Evolutionary conservation across 2,329 filamentous ascomycete species (phyloP).

Genomic region (Trichophyton equinum): DNA sequence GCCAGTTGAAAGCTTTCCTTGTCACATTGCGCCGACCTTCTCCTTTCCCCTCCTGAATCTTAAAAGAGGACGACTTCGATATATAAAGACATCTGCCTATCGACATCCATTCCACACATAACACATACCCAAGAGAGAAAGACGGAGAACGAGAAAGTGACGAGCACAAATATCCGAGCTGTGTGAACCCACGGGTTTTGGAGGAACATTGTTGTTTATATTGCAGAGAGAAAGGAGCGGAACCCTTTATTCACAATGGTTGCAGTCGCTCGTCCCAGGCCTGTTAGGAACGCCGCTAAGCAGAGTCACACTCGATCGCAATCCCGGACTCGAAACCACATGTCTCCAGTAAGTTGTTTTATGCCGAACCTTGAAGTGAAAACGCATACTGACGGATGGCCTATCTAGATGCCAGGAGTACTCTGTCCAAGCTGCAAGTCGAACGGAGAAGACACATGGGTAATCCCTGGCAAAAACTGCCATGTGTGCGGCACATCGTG

Average conservation of each 20-base stretch:
- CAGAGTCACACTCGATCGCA: background rate
- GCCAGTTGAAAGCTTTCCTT: background rate
- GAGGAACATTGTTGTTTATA: background rate
- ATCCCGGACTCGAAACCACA: constrained; percentile 1
- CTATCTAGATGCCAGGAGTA: constrained; percentile 33
- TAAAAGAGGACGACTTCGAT: background rate
- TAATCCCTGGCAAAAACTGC: constrained; percentile 36
- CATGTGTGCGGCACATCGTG: constrained; percentile 27
- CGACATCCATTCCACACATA: background rate
- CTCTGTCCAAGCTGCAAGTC: constrained; percentile 29
- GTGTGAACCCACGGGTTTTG: background rate
- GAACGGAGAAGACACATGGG: constrained; percentile 31
- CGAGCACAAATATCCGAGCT: background rate
- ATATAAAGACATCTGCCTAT: background rate
- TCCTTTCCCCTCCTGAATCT: background rate
- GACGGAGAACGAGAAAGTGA: background rate
- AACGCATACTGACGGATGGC: background rate
- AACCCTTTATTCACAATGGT: background rate
- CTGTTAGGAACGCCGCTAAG: background rate
- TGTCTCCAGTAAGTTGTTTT: constrained; percentile 13
- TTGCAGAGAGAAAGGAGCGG: background rate
- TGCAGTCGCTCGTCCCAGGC: background rate
- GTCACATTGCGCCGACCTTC: background rate
- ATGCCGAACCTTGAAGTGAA: background rate
- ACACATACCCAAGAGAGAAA: background rate